Evolutionary conservation across 2,329 filamentous ascomycete genomes (phyloP), one percentile per base, ranked within the genome.

Genomic region (Xylaria hypoxylon): DNA sequence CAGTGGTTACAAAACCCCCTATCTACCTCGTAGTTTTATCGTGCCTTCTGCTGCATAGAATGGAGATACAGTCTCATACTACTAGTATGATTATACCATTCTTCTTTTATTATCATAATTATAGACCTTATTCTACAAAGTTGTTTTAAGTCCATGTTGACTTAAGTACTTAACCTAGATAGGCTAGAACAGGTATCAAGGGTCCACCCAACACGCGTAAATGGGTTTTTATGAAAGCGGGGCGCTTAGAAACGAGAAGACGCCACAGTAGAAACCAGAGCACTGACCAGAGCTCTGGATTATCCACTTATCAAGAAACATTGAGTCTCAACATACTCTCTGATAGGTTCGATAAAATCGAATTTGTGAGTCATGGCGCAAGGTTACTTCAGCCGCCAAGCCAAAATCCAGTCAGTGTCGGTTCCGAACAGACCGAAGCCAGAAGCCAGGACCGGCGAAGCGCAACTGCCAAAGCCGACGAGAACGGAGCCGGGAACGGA

Each of bases 121-220:
- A 8, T 8, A 33, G 31, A 33, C 2, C 7, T 33, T 33, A 33
- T 33, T 33, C n/a, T n/a, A n/a, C n/a, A n/a, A n/a, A n/a, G n/a
- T n/a, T n/a, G n/a, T n/a, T n/a, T n/a, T n/a, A n/a, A 33, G 31
- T 33, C 31, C 31, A 33, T n/a, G 10, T 33, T 2, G 31, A 2
- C 10, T 33, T 33, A 33, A 8, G 7, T 33, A 8, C 31, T 10
- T 33, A 33, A 8, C 7, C 31, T 4, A 6, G 11, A 2, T 15
- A 38, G 10, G 35, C 22, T 28, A 26, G 28, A 38, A 28, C 4
- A 44, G 33, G 48, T 5, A 35, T 38, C 10, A 40, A 10, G 19
- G 33, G 28, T 8, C 28, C 28, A 38, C 13, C 35, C 11, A 38
- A 55, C 22, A 62, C 59, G 51, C 50, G 59, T 62, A 48, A 62